These are phyloP conservation scores for Cercospora sp. DNA, from an alignment of 2,329 filamentous ascomycete species.

Conservation along the genomic window DNA sequence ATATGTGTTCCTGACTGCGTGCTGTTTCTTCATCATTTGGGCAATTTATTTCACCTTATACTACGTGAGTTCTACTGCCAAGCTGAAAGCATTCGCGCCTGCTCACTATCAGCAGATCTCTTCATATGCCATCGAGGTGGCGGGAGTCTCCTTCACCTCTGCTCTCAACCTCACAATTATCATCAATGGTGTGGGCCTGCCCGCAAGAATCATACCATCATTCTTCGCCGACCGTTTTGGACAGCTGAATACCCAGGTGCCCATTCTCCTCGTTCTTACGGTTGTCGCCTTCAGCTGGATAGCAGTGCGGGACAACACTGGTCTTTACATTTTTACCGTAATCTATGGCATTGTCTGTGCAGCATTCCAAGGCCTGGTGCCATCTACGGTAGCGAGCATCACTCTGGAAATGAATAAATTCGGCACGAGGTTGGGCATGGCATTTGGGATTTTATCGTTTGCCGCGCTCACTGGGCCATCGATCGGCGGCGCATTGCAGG, in stretches of 20 bases:
- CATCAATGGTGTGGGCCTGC: constrained; percentile 59
- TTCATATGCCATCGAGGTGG: constrained; percentile 40
- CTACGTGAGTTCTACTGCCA: constrained; percentile 40
- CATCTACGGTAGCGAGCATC: constrained; percentile 45
- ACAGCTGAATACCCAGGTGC: constrained; percentile 57
- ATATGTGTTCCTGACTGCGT: constrained; percentile 42
- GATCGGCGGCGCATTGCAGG: constrained; percentile 50
- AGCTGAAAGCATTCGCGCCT: not conserved
- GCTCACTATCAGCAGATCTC: constrained; percentile 29
- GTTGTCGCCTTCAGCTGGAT: constrained; percentile 60
- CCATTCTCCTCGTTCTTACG: constrained; percentile 49
- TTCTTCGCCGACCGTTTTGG: constrained; percentile 59
- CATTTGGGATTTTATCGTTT: constrained; percentile 48
- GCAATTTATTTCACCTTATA: constrained; percentile 49
- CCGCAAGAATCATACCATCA: constrained; percentile 54
- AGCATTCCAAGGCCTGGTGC: constrained; percentile 50
- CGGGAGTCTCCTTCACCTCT: constrained; percentile 49
- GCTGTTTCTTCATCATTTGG: constrained; percentile 38
- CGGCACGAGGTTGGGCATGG: constrained; percentile 52
- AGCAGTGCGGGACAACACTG: constrained; percentile 45
- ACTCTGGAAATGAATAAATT: constrained; percentile 50
- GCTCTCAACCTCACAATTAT: constrained; percentile 59
- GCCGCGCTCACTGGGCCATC: constrained; percentile 51
- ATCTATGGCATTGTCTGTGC: constrained; percentile 50
- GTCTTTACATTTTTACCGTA: constrained; percentile 48